Base-by-base conservation (phyloP, 331 rosid genomes). In the Cydonia oblonga region DNA sequence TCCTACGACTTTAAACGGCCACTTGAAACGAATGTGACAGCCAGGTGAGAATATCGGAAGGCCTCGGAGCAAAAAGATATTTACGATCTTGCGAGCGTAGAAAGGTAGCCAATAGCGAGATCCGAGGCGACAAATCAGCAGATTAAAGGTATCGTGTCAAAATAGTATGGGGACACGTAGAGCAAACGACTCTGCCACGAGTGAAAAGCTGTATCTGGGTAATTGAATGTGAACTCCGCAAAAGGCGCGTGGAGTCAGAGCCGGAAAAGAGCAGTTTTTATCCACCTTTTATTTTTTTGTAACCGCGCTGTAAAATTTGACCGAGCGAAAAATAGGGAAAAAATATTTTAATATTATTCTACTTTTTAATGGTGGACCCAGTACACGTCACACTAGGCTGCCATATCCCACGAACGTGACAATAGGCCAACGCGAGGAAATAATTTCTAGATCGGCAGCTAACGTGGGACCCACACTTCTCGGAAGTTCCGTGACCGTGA, bases 401-500 rank as follows among this genome's bases (percentile, higher is more conserved):
- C 95, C 83, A 84, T 89, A 74, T 87, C 86, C 78, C 79, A 33
- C 82, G 86, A 90, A 86, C 96, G 90, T 87, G 98, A 93, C 93
- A 89, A 90, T 93, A 87, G 88, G 96, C 86, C 87, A 77, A 84
- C 82, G 78, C 77, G 81, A 82, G 91, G 61, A 85, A 89, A 86
- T 82, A 84, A 82, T 87, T 87, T 81, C 80, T 81, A 79, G 88
- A 86, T 86, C 84, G 90, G 88, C 95, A 84, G 87, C 95, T 79
- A 79, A 76, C 33, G 81, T 64, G 84, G 97, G 96, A 71, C 83
- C 98, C 91, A 86, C 84, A 64, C 75, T 66, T 86, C 90, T 89
- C 89, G 89, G 92, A 82, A 89, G 96, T 87, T 90, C 97, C 93
- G 93, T 89, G 97, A 92, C 88, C 82, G 88, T 81, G 93, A 87